Percentiles rank a stretch among this genome's conserved stretches.
These are phyloP conservation scores for Wickerhamomyces sydowiorum DNA, from an alignment of 805 yeast species.

Conservation along the genomic window DNA sequence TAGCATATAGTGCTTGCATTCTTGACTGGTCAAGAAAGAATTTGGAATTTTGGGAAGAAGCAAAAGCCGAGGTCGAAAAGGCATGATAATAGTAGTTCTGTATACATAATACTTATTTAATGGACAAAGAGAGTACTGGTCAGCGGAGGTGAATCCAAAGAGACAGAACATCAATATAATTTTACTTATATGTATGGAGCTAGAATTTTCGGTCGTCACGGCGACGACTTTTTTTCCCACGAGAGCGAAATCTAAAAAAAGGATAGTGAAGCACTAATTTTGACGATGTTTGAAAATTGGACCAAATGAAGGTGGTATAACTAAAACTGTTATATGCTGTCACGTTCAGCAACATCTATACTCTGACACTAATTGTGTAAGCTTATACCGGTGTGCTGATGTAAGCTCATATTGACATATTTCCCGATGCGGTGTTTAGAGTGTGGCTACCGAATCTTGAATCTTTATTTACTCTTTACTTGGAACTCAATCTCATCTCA, in stretches of 20 bases:
- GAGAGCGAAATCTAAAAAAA: too few relatives aligned
- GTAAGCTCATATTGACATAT: constrained; percentile 9
- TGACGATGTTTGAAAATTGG: too few relatives aligned
- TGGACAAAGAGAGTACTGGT: background rate
- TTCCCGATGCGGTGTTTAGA: constrained; percentile 12
- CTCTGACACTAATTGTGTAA: too few relatives aligned
- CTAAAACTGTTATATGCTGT: too few relatives aligned
- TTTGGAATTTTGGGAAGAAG: constrained; percentile 62
- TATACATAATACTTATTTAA: background rate
- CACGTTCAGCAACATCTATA: too few relatives aligned
- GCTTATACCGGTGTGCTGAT: background rate
- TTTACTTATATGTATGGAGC: too few relatives aligned
- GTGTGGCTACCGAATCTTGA: background rate
- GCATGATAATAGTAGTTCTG: background rate
- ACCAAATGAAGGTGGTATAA: too few relatives aligned
- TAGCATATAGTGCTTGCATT: constrained; percentile 49
- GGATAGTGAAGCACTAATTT: too few relatives aligned
- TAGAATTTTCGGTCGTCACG: too few relatives aligned
- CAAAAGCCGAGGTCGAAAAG: constrained; percentile 24
- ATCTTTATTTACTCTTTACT: background rate
- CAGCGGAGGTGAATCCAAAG: too few relatives aligned
- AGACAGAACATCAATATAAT: too few relatives aligned
- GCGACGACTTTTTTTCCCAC: too few relatives aligned
- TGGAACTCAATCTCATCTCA: background rate
- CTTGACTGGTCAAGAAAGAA: constrained; percentile 65